phyloP scores from a whole-genome alignment of 1,139 yeast genomes.

The Wickerhamomyces sp. region DNA sequence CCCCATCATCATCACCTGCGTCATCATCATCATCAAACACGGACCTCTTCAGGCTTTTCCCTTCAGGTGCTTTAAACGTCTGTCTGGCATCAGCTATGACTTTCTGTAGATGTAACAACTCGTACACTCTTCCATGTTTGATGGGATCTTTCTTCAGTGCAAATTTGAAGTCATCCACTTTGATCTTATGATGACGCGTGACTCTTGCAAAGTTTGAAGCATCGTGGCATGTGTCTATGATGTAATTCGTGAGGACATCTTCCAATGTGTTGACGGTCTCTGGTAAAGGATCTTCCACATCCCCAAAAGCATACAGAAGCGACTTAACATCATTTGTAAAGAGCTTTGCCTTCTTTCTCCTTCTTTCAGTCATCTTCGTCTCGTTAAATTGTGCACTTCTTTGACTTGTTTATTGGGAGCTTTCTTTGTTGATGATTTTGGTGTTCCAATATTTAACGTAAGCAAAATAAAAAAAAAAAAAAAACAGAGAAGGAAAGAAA shows the following conservation, averaged over 20 bases:
- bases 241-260: conserved; percentile 74
- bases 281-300: conserved; percentile 69
- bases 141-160: conserved; percentile 78
- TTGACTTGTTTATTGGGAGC: neutral
- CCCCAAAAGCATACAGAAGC: conserved; percentile 81
- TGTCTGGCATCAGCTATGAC: conserved; percentile 77
- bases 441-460: neutral
- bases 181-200: conserved; percentile 64
- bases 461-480: no score
- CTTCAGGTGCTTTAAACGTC: conserved; percentile 69
- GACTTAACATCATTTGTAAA: conserved; percentile 69
- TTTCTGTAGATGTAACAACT: conserved; percentile 68
- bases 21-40: conserved; percentile 18
- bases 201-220: conserved; percentile 49
- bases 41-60: conserved; percentile 31
- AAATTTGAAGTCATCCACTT: conserved; percentile 84
- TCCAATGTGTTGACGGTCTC: conserved; percentile 78
- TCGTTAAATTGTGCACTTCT: neutral
- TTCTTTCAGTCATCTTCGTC: conserved; percentile 18
- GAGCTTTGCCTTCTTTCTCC: conserved; percentile 35
- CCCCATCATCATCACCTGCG: conserved; percentile 26
- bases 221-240: conserved; percentile 63
- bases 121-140: conserved; percentile 80
- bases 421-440: neutral
- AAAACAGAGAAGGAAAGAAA: neutral